Evolutionary conservation across 768 basidiomycete genomes (phyloP).

Genomic region (Mycena sanguinolenta): DNA sequence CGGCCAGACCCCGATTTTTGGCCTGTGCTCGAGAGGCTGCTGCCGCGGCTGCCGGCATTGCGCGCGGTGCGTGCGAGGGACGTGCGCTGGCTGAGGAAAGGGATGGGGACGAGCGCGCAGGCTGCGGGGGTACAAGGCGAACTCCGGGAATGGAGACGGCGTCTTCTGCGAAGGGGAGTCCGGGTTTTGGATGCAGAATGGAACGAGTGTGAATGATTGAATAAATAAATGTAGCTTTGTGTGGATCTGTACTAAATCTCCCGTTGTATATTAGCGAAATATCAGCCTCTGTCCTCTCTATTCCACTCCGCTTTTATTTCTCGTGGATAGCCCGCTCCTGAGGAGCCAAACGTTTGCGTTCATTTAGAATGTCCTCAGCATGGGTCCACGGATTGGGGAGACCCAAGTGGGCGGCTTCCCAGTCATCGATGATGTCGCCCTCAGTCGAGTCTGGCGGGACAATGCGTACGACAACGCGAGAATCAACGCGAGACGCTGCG

Average conservation of each 20-base stretch:
- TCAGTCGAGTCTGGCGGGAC: too few relatives aligned
- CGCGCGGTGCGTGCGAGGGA: slow-evolving; percentile 72
- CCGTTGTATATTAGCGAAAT: slow-evolving; percentile 9
- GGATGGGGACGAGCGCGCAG: slow-evolving; percentile 74
- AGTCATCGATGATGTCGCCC: too few relatives aligned
- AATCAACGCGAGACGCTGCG: too few relatives aligned
- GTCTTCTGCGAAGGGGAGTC: slow-evolving; percentile 69
- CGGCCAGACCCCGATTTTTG: slow-evolving; percentile 76
- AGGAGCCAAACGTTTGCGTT: too few relatives aligned
- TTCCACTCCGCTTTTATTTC: too few relatives aligned
- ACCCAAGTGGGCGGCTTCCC: too few relatives aligned
- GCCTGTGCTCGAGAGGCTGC: slow-evolving; percentile 63
- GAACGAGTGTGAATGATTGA: slow-evolving; percentile 57
- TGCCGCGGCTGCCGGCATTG: slow-evolving; percentile 71
- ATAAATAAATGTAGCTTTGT: slow-evolving; percentile 6
- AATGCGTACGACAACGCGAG: too few relatives aligned
- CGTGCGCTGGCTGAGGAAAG: slow-evolving; percentile 79
- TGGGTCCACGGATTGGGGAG: too few relatives aligned
- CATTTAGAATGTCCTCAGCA: too few relatives aligned
- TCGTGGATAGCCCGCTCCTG: too few relatives aligned
- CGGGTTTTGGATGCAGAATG: slow-evolving; percentile 81
- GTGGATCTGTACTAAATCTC: slow-evolving; percentile 1
- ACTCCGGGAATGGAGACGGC: slow-evolving; percentile 79
- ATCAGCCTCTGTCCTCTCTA: neutral
- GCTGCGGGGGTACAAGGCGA: slow-evolving; percentile 86